These are phyloP conservation scores for Actinomucor elegans DNA, from an alignment of 371 early-diverging fungal genomes.

Conservation along the genomic window DNA sequence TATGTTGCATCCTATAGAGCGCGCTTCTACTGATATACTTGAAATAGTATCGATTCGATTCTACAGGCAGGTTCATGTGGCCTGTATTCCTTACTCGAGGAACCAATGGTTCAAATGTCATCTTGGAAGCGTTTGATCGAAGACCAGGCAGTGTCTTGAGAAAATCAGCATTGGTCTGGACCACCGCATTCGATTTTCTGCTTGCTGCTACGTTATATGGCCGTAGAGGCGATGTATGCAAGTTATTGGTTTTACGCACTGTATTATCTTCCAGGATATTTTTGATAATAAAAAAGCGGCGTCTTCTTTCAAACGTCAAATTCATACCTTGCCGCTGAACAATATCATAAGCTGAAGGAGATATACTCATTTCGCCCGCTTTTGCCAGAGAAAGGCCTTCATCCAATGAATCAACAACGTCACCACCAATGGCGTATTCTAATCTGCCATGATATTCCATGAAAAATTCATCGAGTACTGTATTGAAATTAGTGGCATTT, in stretches of 20 bases:
- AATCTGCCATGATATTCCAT: slow-evolving; percentile 37
- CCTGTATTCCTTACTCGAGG: slow-evolving; percentile 35
- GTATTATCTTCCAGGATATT: slow-evolving; percentile 13
- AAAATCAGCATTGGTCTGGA: slow-evolving; percentile 9
- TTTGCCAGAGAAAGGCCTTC: slow-evolving; percentile 54
- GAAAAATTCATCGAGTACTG: slow-evolving; percentile 3
- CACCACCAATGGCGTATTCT: slow-evolving; percentile 61
- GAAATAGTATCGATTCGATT: slow-evolving; percentile 39
- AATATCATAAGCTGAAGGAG: slow-evolving; percentile 43
- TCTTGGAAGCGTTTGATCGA: slow-evolving; percentile 12
- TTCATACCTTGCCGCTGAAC: slow-evolving; percentile 31
- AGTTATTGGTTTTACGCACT: neutral
- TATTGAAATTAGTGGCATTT: neutral
- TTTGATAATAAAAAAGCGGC: slow-evolving; percentile 44
- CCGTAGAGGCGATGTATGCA: neutral
- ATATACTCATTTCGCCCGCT: slow-evolving; percentile 59
- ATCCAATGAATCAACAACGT: slow-evolving; percentile 50
- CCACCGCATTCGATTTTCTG: neutral
- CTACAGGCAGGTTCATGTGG: slow-evolving; percentile 21
- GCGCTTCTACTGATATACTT: slow-evolving; percentile 62
- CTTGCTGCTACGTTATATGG: slow-evolving; percentile 5
- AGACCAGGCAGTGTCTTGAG: slow-evolving; percentile 24
- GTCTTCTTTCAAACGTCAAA: slow-evolving; percentile 36
- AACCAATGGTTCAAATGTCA: slow-evolving; percentile 26
- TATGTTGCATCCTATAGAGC: slow-evolving; percentile 45